phyloP scores from a whole-genome alignment of 116 monocot genomes.

The Posidonia oceanica region DNA sequence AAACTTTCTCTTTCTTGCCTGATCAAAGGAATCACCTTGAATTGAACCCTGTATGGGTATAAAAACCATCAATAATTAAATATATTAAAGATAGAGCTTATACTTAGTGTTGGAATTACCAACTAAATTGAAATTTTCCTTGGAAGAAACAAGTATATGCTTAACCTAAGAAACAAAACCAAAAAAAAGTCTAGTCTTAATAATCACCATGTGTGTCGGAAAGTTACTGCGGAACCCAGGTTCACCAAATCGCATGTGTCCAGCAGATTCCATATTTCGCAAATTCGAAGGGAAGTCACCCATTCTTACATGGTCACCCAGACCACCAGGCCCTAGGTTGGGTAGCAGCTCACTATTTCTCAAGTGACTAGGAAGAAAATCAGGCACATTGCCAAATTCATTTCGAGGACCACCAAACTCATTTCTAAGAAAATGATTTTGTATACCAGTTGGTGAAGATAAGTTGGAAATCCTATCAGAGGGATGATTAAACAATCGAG shows the following conservation, averaged over 20 bases:
- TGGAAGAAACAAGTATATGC: not conserved
- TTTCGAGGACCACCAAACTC: not conserved
- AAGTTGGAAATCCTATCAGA: conserved; percentile 10
- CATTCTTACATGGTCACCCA: conserved; percentile 6
- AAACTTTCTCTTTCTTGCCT: conserved; percentile 48
- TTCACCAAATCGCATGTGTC: conserved; percentile 20
- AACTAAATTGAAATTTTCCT: not conserved
- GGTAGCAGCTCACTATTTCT: conserved; percentile 16
- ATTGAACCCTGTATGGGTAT: conserved; percentile 12
- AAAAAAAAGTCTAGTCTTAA: not conserved
- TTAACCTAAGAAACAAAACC: not conserved
- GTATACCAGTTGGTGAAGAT: conserved; percentile 4
- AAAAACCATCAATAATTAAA: not conserved
- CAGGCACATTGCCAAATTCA: conserved; percentile 8
- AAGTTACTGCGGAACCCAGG: conserved; percentile 7
- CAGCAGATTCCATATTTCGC: conserved; percentile 2
- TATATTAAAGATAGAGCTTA: no score
- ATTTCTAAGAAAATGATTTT: conserved; percentile 10
- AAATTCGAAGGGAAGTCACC: not conserved
- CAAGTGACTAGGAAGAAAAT: conserved; percentile 14
- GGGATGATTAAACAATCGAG: conserved; percentile 13
- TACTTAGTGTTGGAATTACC: not conserved
- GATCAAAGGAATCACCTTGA: conserved; percentile 34
- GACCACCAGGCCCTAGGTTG: conserved; percentile 11
- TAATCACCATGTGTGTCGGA: conserved; percentile 23